A percentile compares a stretch with the other conserved stretches of the same genome.
Conservation (phyloP, 1,284 basidiomycete genomes). For the Chalciporus sp. region DNA sequence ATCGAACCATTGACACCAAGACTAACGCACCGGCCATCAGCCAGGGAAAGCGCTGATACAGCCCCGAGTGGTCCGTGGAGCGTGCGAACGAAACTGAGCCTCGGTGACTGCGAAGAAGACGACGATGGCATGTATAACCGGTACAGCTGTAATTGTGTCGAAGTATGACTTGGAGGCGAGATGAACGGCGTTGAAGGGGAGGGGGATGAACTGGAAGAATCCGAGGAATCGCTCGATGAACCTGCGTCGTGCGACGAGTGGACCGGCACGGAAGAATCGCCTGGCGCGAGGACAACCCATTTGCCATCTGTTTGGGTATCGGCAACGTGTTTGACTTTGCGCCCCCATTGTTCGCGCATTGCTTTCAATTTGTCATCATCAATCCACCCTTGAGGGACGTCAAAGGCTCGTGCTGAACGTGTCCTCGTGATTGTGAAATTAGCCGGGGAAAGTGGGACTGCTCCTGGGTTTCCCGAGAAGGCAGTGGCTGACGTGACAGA, state of each 20-base stretch:
- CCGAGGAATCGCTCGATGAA: constrained; percentile 24
- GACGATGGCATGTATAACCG: constrained; percentile 63
- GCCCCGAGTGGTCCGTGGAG: constrained; percentile 68
- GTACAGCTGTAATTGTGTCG: constrained; percentile 68
- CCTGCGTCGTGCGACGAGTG: constrained; percentile 10
- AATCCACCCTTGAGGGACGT: constrained; percentile 71
- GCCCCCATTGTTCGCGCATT: constrained; percentile 74
- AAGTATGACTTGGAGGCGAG: constrained; percentile 46
- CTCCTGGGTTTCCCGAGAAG: constrained; percentile 12
- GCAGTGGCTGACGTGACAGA: constrained; percentile 20
- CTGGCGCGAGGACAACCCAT: constrained; percentile 78
- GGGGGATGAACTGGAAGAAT: constrained; percentile 24
- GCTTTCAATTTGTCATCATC: constrained; percentile 61
- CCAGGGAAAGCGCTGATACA: constrained; percentile 66
- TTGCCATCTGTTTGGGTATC: constrained; percentile 80
- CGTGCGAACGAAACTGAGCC: constrained; percentile 70
- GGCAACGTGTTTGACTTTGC: constrained; percentile 66
- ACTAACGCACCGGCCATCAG: constrained; percentile 80
- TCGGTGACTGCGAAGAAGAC: constrained; percentile 50
- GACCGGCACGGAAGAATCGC: constrained; percentile 33
- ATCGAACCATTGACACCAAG: constrained; percentile 68
- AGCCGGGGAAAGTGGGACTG: constrained; percentile 8
- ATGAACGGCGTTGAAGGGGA: constrained; percentile 31
- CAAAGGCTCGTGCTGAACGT: constrained; percentile 66
- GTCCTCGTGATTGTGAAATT: constrained; percentile 52